These are phyloP conservation scores for Serendipita indica DNA, from an alignment of 768 basidiomycete genomes.

Conservation along the genomic window DNA sequence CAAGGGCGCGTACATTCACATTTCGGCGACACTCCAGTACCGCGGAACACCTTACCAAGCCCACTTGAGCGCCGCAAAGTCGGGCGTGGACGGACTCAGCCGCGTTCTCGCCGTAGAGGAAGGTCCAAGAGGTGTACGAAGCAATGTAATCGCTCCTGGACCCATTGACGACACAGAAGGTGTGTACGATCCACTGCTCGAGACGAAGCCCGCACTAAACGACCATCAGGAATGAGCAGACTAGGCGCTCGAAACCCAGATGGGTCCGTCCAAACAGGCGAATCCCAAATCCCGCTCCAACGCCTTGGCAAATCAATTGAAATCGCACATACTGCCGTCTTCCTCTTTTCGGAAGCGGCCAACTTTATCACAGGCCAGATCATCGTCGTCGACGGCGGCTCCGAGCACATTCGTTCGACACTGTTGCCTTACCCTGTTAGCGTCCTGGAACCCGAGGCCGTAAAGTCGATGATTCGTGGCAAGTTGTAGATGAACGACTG, in stretches of 20 bases:
- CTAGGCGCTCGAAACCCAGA: conserved; percentile 12
- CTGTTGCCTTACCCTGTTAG: background rate
- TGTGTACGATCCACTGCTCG: conserved; percentile 22
- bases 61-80: conserved; percentile 91
- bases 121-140: conserved; percentile 85
- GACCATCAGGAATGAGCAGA: background rate
- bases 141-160: conserved; percentile 75
- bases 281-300: conserved; percentile 23
- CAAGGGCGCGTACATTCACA: conserved; percentile 74
- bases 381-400: conserved; percentile 55
- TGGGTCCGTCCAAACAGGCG: background rate
- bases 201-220: background rate
- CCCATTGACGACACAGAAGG: conserved; percentile 67
- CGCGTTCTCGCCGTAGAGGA: conserved; percentile 82
- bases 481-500: background rate
- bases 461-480: background rate
- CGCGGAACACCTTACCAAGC: conserved; percentile 78
- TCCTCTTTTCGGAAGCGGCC: conserved; percentile 72
- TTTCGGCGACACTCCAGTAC: conserved; percentile 82
- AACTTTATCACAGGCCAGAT: conserved; percentile 62
- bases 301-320: conserved; percentile 47
- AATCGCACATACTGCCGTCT: conserved; percentile 55
- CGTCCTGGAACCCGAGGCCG: background rate
- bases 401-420: conserved; percentile 27
- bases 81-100: conserved; percentile 80